Evolutionary conservation across 2,329 filamentous ascomycete genomes (phyloP), one percentile per base, ranked within the genome.

Genomic region (Neofusicoccum ribis): DNA sequence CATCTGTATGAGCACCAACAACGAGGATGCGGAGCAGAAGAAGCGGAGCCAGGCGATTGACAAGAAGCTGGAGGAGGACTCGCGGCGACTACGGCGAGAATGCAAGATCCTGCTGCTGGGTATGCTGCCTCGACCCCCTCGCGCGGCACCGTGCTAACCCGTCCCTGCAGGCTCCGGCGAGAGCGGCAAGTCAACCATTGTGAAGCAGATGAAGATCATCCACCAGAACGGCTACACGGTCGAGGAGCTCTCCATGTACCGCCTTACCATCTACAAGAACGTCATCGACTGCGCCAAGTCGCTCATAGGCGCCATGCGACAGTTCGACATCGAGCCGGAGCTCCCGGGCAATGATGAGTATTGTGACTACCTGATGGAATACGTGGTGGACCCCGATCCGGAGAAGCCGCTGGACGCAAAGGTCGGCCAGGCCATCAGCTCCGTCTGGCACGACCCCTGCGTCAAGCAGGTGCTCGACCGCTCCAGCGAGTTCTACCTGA

Each of bases 121-220:
- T 98, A 88, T 23, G 65, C 15, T 37, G 61, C 68, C 54, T 63
- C 54, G 36, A 63, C 54, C 68, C 36, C 36, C 46, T 15, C 49
- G 49, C 59, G 49, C 59, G 64, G 44, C 37, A n/a, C 17, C 46
- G 17, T 65, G 71, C 74, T 78, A 76, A 77, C 72, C 49, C 49
- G 62, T 15, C 41, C 27, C 64, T 67, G 56, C 77, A 97, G 95
- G 95, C 70, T 98, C 95, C 70, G 95, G 95, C 70, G 95, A 99
- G 83, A 98, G 94, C 80, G 95, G 95, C 71, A 99, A 99, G 81
- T 98, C 95, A 66, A 99, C 95, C 9, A 98, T 99, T 73, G 95
- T 99, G 71, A 99, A 99, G 81, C 95, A 99, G 84, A 99, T 99
- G 95, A 99, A 98, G 82, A 99, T 99, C 72, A 98, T 99, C 75